Percentiles rank a stretch among this genome's conserved stretches.
Evolutionary conservation across 2,329 filamentous ascomycete genomes (phyloP).

Genomic region (Triangularia setosa): DNA sequence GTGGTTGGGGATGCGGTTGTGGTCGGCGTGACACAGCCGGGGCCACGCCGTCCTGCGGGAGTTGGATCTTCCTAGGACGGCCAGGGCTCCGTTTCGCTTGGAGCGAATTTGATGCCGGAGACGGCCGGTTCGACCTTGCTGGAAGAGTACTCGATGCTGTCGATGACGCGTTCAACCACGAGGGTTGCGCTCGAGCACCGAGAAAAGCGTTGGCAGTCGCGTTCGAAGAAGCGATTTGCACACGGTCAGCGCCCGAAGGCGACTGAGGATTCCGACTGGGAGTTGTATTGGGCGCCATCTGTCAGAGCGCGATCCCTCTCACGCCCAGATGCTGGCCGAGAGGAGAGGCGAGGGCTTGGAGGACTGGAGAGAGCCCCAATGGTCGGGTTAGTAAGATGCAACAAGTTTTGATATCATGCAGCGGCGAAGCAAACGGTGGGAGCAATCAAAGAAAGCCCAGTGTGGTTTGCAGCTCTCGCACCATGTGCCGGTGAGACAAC

Average conservation of each 20-base stretch:
- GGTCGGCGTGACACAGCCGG: slow-evolving; percentile 2
- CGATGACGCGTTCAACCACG: slow-evolving; percentile 27
- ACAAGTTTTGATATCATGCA: neutral
- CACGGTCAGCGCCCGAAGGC: slow-evolving; percentile 1
- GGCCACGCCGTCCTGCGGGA: neutral
- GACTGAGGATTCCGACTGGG: neutral
- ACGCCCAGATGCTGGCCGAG: slow-evolving; percentile 12
- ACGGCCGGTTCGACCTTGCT: neutral
- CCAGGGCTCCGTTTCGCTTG: neutral
- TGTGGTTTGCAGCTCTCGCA: neutral
- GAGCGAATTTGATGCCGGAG: neutral
- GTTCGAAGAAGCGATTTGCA: slow-evolving; percentile 29
- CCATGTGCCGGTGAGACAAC: neutral
- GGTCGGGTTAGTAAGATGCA: neutral
- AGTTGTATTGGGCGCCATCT: slow-evolving; percentile 5
- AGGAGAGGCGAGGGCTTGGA: slow-evolving; percentile 3
- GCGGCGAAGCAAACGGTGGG: neutral
- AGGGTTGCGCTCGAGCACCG: slow-evolving; percentile 24
- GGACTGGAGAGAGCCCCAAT: neutral
- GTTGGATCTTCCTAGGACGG: neutral
- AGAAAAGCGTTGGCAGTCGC: slow-evolving; percentile 32
- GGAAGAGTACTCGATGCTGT: slow-evolving; percentile 5
- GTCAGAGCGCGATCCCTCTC: slow-evolving; percentile 8
- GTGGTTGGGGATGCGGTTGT: slow-evolving; percentile 8
- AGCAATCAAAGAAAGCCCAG: neutral